Conservation (phyloP, 345 rosid species). For the Populus davidiana region DNA sequence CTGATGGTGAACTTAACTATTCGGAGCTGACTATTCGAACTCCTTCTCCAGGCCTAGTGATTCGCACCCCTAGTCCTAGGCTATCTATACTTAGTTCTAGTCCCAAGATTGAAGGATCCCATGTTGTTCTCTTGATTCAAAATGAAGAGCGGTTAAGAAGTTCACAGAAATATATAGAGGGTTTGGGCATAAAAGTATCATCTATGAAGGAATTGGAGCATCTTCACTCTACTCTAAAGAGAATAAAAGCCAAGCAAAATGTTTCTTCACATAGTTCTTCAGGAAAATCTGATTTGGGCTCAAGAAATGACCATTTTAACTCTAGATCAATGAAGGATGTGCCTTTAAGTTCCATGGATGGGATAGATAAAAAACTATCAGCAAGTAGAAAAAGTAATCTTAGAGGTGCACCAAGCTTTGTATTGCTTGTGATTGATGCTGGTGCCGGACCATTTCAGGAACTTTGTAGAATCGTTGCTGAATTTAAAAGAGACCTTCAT, state of each 20-base stretch:
- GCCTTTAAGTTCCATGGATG: conserved; percentile 53
- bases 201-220: conserved; percentile 42
- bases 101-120: conserved; percentile 54
- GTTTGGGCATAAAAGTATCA: conserved; percentile 47
- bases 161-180: conserved; percentile 49
- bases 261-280: conserved; percentile 43
- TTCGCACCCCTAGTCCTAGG: conserved; percentile 40
- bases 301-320: conserved; percentile 33
- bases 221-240: conserved; percentile 33
- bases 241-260: conserved; percentile 32
- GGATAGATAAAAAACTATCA: conserved; percentile 34
- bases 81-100: conserved; percentile 34
- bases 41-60: conserved; percentile 24
- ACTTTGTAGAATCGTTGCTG: conserved; percentile 32
- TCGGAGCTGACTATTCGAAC: conserved; percentile 30
- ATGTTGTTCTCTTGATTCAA: conserved; percentile 56
- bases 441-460: conserved; percentile 43
- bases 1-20: conserved; percentile 11
- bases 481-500: conserved; percentile 43
- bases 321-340: conserved; percentile 37
- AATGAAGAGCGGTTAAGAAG: conserved; percentile 50
- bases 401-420: conserved; percentile 20
- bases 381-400: conserved; percentile 14
- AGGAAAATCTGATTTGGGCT: conserved; percentile 42
- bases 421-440: conserved; percentile 61